Base-by-base conservation (phyloP, 2,329 filamentous ascomycete species). In the Apiospora rasikravindrae region DNA sequence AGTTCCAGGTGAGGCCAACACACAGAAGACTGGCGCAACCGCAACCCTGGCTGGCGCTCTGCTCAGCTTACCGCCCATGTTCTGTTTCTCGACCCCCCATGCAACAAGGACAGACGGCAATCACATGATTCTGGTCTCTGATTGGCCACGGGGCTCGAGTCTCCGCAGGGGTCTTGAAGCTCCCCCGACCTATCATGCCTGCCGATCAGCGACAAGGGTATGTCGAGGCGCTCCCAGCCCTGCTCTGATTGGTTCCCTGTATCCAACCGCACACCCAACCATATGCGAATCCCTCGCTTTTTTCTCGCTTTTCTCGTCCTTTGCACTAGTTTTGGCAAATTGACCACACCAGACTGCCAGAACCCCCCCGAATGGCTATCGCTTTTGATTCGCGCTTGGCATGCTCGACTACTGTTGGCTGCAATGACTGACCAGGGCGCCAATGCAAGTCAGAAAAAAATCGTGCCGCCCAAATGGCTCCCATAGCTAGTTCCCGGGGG, bases 1-100 rank as follows among this genome's bases (percentile, higher is more conserved):
- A 71, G 64, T 72, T 71, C 73, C 71, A 72, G 70, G 29, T 51
- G 61, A 61, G 51, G 64, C 66, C 72, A 70, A 71, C 57, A 76
- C 71, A 33, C 40, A 10, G 16, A 33, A 45, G 26, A 22, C 22
- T 68, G 66, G 66, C 64, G 45, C n/a, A 67, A 33, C 11, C 64
- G 45, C n/a, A 67, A 33, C 11, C 40, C 26, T 33, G n/a, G 29
- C 57, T 40, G 33, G 29, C n/a, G 22, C 19, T 40, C 76, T 78
- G 68, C 70, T 71, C 69, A 71, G 74, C 78, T 87, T 86, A 81
- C 85, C 85, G 85, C 85, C 84, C 80, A 77, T 75, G 79, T 73
- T 76, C n/a, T n/a, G n/a, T n/a, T n/a, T n/a, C 75, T 79, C 74
- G 75, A 64, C 57, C 76, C 57, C 76, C 75, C 76, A 78, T 85